Base-by-base conservation (phyloP, 1,284 basidiomycete species). In the Ustilago esculenta region DNA sequence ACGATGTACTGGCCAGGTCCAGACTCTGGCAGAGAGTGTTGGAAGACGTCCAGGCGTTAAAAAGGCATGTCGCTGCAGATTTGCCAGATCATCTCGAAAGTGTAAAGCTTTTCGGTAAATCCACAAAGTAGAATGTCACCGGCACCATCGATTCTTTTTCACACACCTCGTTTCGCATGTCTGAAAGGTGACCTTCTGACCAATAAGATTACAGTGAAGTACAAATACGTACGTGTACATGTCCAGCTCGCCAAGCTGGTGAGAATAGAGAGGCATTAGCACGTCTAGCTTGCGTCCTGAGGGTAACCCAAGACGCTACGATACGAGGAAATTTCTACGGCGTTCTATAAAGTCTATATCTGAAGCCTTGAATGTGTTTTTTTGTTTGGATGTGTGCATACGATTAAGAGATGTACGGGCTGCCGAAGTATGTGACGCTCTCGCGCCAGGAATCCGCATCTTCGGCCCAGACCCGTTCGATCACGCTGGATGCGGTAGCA, bases 1-100 rank as follows among this genome's bases (percentile, higher is more conserved):
- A 64, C 11, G 74, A 78, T 47, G 37, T 39, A 5, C 49, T 78
- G 25, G 72, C 66, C 2, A 56, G 70, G n/a, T 43, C 50, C 12
- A 55, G 75, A 11, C 42, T 73, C 32, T 73, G 59, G 65, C 71
- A 70, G 50, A 45, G 67, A 8, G 65, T 65, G 18, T 41, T 70
- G 34, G 67, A 73, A 48, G 72, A 74, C 23, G 44, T 66, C 2
- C 18, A 52, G n/a, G 56, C 51, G 7, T 46, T 37, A 8, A 54
- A 72, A 33, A 33, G 64, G 9, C 53, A 60, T 3, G 21, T 67
- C 2, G 60, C 46, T 1, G 17, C 20, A 4, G 61, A 63, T 21
- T 29, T 72, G 32, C 70, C 70, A 0, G 70, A 52, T 33, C 70
- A 72, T 35, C 33, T 58, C 14, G 57, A 56, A 12, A 59, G 54